Evolutionary conservation across 352 stramenopile genomes (phyloP), one percentile per base, ranked within the genome.

Genomic region (Phytophthora fragariaefolia): DNA sequence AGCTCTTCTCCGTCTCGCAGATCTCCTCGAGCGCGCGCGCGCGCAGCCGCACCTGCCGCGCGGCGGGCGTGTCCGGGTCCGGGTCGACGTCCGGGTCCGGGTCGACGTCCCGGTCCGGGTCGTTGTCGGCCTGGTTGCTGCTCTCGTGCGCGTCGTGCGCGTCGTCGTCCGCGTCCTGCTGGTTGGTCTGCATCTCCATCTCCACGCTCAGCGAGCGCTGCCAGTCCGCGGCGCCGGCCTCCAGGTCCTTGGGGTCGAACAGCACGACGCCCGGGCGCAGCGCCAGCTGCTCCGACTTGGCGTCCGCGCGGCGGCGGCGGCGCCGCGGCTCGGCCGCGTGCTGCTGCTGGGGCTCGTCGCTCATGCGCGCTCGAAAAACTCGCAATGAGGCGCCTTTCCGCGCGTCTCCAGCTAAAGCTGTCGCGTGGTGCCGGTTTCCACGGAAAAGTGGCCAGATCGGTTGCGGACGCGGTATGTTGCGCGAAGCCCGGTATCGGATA

Each of bases 11-110:
- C 8, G 86, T 95, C 54, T 70, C 65, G 59, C 82, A 95, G 42
- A 96, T 93, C 74, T 96, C 88, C 27, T 87, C 78, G 23, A 96
- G 79, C 38, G 91, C 83, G n/a, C 73, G 63, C 15, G 76, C 55
- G 7, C 87, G 84, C 55, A 78, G 12, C 30, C 61, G 42, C 24
- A 64, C 17, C 28, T 63, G 28, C 30, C 83, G 62, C 42, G 60
- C 54, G 6, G 45, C 54, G 32, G 58, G 36, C 7, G 65, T 60
- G 17, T 83, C 51, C 20, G 58, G 47, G 15, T 72, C 67, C 13
- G 60, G 53, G 6, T 70, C 30, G 15, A 58, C 51, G 3, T 75
- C 51, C 20, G 58, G 47, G 15, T 72, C 67, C 13, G 60, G 53
- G 6, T 70, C 30, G 15, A 58, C 51, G 3, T 75, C n/a, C n/a